phyloP scores from a whole-genome alignment of 2,329 filamentous ascomycete genomes.

The Hymenoscyphus infarciens region DNA sequence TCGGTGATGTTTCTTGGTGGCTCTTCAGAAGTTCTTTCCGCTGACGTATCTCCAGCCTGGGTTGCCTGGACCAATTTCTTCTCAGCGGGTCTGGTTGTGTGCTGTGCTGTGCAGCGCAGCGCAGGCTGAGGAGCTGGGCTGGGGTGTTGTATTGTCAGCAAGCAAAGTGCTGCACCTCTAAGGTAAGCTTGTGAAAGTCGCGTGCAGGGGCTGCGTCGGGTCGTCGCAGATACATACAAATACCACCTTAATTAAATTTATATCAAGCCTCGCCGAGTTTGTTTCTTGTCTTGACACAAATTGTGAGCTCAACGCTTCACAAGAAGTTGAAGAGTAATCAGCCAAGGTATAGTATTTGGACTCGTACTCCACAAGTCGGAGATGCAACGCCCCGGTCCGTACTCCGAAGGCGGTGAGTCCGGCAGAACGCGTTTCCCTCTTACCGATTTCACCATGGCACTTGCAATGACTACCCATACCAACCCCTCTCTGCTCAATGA shows the following conservation, averaged over 20 bases:
- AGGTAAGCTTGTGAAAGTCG: constrained; percentile 12
- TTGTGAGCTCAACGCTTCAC: neutral
- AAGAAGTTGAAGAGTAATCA: neutral
- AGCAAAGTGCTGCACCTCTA: too few species aligned
- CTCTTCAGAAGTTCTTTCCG: constrained; percentile 12
- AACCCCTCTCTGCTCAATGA: constrained; percentile 22
- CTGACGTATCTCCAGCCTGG: constrained; percentile 20
- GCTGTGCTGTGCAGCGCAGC: neutral
- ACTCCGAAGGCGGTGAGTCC: neutral
- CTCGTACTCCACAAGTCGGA: neutral
- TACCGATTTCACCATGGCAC: neutral
- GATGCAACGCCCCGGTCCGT: neutral
- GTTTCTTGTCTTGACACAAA: neutral
- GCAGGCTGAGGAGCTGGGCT: neutral
- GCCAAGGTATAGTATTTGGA: neutral
- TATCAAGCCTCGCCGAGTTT: neutral
- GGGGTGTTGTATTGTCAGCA: neutral
- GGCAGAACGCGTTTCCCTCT: neutral
- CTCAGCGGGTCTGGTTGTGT: neutral
- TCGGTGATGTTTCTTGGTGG: constrained; percentile 6
- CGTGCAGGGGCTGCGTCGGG: neutral
- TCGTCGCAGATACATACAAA: neutral
- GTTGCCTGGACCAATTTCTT: constrained; percentile 11
- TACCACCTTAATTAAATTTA: neutral
- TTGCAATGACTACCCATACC: neutral